Conservation (phyloP, 83 land plant genomes). For the Picea abies region DNA sequence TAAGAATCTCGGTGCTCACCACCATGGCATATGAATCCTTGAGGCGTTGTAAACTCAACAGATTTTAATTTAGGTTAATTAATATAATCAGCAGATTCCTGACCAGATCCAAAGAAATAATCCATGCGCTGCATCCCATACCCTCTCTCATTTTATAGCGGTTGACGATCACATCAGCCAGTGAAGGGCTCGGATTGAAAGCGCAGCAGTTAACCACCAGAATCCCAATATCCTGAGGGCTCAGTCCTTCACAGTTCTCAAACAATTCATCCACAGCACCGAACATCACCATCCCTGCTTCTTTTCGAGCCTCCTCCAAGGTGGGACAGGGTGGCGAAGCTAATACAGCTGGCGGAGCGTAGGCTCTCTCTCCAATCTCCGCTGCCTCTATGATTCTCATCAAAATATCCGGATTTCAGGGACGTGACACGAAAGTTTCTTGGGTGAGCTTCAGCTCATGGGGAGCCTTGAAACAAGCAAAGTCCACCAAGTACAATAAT, state of each 20-base stretch:
- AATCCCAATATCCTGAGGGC: too few species aligned
- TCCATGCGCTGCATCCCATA: too few species aligned
- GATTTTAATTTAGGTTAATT: too few species aligned
- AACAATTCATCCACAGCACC: conserved; percentile 15
- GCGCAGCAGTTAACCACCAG: too few species aligned
- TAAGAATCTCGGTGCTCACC: conserved; percentile 68
- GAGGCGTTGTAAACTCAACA: too few species aligned
- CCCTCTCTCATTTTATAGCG: too few species aligned
- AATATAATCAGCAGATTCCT: too few species aligned
- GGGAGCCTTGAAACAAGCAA: conserved; percentile 24
- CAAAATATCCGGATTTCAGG: background rate
- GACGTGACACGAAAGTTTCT: background rate
- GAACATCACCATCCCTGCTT: conserved; percentile 20
- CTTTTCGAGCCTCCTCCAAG: background rate
- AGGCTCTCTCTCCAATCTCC: conserved; percentile 19
- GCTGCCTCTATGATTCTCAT: conserved; percentile 7
- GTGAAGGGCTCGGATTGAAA: too few species aligned
- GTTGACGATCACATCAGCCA: too few species aligned
- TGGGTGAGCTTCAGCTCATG: conserved; percentile 1
- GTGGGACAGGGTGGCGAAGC: background rate
- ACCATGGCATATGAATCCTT: conserved; percentile 50
- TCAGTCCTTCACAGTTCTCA: too few species aligned
- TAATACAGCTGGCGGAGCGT: background rate
- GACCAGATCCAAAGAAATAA: too few species aligned
- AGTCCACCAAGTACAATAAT: conserved; percentile 18